Evolutionary conservation across 805 yeast species (phyloP).

Genomic region (Sporopachydermia lactativora): DNA sequence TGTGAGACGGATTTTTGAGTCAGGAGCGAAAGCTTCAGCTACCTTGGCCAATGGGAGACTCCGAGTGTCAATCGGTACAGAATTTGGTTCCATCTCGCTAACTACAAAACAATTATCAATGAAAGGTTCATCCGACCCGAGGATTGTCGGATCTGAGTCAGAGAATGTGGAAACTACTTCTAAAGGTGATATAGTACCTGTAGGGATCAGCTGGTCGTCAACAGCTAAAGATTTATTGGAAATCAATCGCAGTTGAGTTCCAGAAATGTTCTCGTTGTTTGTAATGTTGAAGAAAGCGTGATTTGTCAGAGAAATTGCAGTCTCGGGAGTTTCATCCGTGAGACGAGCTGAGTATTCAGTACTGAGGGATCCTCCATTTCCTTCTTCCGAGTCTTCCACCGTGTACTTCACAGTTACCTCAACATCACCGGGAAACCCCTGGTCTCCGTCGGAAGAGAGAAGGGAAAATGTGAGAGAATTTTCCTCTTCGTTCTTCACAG

Average conservation of each 20-base stretch:
- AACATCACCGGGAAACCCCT: slow-evolving; percentile 51
- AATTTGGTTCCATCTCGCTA: slow-evolving; percentile 14
- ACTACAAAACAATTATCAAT: slow-evolving; percentile 36
- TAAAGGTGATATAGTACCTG: slow-evolving; percentile 23
- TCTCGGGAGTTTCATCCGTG: slow-evolving; percentile 23
- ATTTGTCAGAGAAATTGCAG: slow-evolving; percentile 44
- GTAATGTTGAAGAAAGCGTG: slow-evolving; percentile 47
- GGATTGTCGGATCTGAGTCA: slow-evolving; percentile 14
- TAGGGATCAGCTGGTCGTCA: slow-evolving; percentile 26
- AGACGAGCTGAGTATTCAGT: slow-evolving; percentile 33
- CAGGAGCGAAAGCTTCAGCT: slow-evolving; percentile 31
- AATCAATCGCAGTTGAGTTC: slow-evolving; percentile 24
- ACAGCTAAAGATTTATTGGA: slow-evolving; percentile 29
- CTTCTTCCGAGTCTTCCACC: slow-evolving; percentile 19
- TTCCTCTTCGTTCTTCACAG: slow-evolving; percentile 26
- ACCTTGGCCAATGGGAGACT: slow-evolving; percentile 21
- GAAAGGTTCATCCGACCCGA: slow-evolving; percentile 21
- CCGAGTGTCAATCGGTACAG: slow-evolving; percentile 31
- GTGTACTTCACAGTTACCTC: slow-evolving; percentile 32
- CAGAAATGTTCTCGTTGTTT: slow-evolving; percentile 19
- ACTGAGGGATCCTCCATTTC: slow-evolving; percentile 23
- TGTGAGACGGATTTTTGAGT: slow-evolving; percentile 25
- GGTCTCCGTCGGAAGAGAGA: slow-evolving; percentile 31
- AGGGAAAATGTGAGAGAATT: slow-evolving; percentile 24
- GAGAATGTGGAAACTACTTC: slow-evolving; percentile 16